Evolutionary conservation across 257 asterid genomes (phyloP), one percentile per base, ranked within the genome.

Genomic region (Nicotiana noctiflora): DNA sequence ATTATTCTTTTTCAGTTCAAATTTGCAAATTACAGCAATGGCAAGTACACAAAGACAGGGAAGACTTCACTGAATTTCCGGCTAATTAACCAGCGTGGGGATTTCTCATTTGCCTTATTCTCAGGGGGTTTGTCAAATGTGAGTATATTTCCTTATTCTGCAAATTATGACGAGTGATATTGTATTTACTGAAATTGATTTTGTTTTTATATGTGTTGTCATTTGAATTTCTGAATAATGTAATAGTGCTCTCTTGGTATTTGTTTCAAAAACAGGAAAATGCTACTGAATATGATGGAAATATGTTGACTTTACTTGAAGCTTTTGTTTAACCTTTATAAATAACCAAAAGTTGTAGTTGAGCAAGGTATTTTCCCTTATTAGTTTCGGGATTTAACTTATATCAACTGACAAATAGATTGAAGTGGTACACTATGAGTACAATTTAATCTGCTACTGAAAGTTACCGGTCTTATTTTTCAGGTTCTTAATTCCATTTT

Each of bases 21-120:
- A 46, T 90, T 63, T 74, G 92, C 94, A 21, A 87, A 87, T 85
- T 82, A 53, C 83, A 84, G 87, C 25, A 89, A 85, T 57, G 44
- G 64, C 23, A 5, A 76, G 25, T 90, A 88, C 59, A 32, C 65
- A 13, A 37, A 18, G 62, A 82, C 76, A 2, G 94, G 94, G 5
- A 82, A 76, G 49, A 79, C 91, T 10, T 63, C 81, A 2, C 19
- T 89, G 29, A 86, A 78, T 82, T 90, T 90, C 78, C 89, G 79
- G 60, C 44, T 90, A 83, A 90, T 90, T 83, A 90, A 88, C 66
- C 91, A 88, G 52, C 86, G 97, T 5, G 86, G 89, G 23, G 97
- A 93, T 89, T 93, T 90, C 86, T 88, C 98, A 8, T 91, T 93
- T 72, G 97, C 89, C 8, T 83, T 93, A 78, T 93, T 93, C 76